Conservation (phyloP, 1,139 yeast species). For the Pichia sp. region DNA sequence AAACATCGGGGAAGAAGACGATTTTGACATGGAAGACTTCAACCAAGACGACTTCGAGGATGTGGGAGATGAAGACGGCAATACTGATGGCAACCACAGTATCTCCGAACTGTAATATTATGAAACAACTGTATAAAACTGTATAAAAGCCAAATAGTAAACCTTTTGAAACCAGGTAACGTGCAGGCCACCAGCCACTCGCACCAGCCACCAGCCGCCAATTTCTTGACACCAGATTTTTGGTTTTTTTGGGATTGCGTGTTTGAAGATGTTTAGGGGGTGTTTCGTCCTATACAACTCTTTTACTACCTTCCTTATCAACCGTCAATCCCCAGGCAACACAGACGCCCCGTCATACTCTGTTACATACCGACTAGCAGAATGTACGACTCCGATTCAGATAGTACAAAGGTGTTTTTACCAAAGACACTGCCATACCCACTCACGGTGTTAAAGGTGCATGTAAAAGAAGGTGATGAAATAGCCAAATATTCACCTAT, state of each 20-base stretch:
- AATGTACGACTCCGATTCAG: constrained; percentile 28
- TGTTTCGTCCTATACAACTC: too few species aligned
- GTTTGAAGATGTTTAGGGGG: too few species aligned
- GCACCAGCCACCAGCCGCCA: too few species aligned
- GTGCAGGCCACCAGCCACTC: too few species aligned
- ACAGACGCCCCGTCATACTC: too few species aligned
- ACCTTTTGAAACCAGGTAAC: too few species aligned
- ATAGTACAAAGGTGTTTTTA: constrained; percentile 35
- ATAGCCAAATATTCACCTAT: constrained; percentile 55
- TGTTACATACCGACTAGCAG: too few species aligned
- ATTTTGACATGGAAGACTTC: neutral
- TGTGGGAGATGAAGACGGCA: neutral
- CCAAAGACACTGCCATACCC: constrained; percentile 70
- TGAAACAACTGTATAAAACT: neutral
- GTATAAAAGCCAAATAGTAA: too few species aligned
- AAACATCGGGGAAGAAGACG: constrained; percentile 7
- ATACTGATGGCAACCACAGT: neutral
- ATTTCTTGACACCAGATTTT: too few species aligned
- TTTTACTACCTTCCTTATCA: too few species aligned
- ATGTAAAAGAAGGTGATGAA: constrained; percentile 43
- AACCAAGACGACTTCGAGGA: constrained; percentile 2
- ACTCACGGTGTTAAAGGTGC: constrained; percentile 56
- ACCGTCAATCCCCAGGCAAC: too few species aligned
- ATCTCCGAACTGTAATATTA: neutral
- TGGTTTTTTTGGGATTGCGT: too few species aligned